Evolutionary conservation across 2,329 filamentous ascomycete species (phyloP).

Genomic region (Epichloe baconii): DNA sequence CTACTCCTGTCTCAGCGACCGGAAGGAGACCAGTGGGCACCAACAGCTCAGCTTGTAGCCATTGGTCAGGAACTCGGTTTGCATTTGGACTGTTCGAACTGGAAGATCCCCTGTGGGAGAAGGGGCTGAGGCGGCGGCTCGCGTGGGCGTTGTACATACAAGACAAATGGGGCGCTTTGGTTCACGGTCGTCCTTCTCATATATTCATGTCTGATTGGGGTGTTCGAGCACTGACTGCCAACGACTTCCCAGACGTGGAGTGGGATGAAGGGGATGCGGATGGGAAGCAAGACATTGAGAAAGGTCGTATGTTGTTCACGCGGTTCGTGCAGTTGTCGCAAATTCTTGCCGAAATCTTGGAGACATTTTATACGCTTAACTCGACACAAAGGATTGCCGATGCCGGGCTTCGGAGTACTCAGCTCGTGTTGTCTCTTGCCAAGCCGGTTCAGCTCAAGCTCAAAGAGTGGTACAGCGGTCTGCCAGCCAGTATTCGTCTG

Average conservation of each 20-base stretch:
- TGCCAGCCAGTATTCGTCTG: conserved; percentile 54
- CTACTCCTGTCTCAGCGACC: conserved; percentile 62
- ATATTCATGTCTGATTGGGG: conserved; percentile 61
- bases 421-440: conserved; percentile 59
- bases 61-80: conserved; percentile 78
- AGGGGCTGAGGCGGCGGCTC: conserved; percentile 68
- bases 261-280: conserved; percentile 48
- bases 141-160: conserved; percentile 92
- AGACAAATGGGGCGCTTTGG: conserved; percentile 78
- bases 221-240: conserved; percentile 48
- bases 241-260: conserved; percentile 63
- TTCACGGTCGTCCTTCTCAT: conserved; percentile 77
- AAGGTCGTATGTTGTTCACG: conserved; percentile 56
- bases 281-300: conserved; percentile 51
- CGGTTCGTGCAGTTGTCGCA: conserved; percentile 65
- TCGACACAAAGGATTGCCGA: conserved; percentile 57
- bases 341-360: conserved; percentile 67
- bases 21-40: conserved; percentile 67
- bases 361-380: conserved; percentile 69
- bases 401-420: conserved; percentile 56
- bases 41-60: conserved; percentile 78
- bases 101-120: conserved; percentile 83
- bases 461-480: conserved; percentile 65
- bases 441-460: conserved; percentile 74
- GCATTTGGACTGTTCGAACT: conserved; percentile 73